Conservation (phyloP, 768 basidiomycete genomes). For the Suillus americanus region DNA sequence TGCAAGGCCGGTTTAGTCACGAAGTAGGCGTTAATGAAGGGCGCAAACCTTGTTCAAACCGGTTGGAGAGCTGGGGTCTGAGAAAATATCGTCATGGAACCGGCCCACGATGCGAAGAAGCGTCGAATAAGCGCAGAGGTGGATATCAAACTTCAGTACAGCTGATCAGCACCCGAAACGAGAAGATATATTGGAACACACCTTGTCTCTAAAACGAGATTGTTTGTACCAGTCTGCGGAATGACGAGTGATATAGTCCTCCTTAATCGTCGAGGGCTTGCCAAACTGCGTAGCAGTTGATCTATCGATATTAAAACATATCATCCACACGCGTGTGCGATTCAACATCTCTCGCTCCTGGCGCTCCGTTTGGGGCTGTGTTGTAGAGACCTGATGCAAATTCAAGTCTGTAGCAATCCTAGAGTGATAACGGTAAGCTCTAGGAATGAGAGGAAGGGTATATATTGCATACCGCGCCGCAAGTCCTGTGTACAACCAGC, state of each 20-base stretch:
- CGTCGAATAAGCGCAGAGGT: conserved; percentile 71
- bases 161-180: background rate
- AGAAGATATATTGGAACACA: conserved; percentile 24
- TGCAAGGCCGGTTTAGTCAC: conserved; percentile 21
- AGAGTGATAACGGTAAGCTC: background rate
- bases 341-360: conserved; percentile 85
- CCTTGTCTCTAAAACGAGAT: conserved; percentile 60
- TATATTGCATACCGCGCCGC: conserved; percentile 60
- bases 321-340: conserved; percentile 85
- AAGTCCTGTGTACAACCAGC: conserved; percentile 87
- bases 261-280: conserved; percentile 85
- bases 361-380: conserved; percentile 66
- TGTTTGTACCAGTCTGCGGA: conserved; percentile 75
- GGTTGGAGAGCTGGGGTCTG: conserved; percentile 62
- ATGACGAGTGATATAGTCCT: conserved; percentile 75
- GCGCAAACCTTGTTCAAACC: conserved; percentile 64
- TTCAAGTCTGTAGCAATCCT: conserved; percentile 90
- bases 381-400: conserved; percentile 64
- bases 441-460: background rate
- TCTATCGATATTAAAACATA: conserved; percentile 86
- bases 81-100: conserved; percentile 79
- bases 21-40: background rate
- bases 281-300: conserved; percentile 89
- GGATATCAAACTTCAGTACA: conserved; percentile 63
- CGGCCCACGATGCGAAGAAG: conserved; percentile 68